Base-by-base conservation (phyloP, 805 yeast species). In the Candida broadrunensis region DNA sequence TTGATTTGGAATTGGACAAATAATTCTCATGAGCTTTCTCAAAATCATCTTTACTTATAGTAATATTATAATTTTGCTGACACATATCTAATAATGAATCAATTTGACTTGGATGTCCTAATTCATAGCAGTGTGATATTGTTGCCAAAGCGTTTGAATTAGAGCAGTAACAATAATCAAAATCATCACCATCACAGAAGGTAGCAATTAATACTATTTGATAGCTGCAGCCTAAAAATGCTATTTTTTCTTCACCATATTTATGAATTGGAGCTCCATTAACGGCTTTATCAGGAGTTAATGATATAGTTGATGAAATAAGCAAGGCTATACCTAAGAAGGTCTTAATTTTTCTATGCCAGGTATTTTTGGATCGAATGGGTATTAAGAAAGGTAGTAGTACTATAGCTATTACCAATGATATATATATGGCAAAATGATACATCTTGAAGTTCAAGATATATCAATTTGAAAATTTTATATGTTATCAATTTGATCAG, bases 71-170 rank as follows among this genome's bases (percentile, higher is more conserved):
- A 9, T 54, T 47, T 2, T 34, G 30, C 18, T 45, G 38, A 47
- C 74, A 69, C 47, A 45, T 46, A 4, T 42, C 37, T 12, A 66
- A 33, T 35, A 65, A 56, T 14, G 55, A 46, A 31, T 46, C 50
- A 5, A 62, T 48, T 26, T 58, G 51, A 1, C 45, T 30, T 3
- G 57, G 56, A 38, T 56, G 56, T 1, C 60, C 64, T 5, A 43
- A 36, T 7, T 42, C 37, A 40, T 61, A 65, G 46, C 74, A 68
- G 46, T 59, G 61, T 5, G 70, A 57, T 33, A 66, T 60, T 3
- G 71, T 61, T 17, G 73, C 61, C 46, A 68, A 49, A 2, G 70
- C 69, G 33, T 55, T 51, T 5, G 46, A 42, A 37, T 64, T 59
- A n/a, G 36, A 41, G 43, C 72, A 65, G 27, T 47, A 43, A 42